Conservation (phyloP, 2,329 filamentous ascomycete species). For the Amauroascus niger region DNA sequence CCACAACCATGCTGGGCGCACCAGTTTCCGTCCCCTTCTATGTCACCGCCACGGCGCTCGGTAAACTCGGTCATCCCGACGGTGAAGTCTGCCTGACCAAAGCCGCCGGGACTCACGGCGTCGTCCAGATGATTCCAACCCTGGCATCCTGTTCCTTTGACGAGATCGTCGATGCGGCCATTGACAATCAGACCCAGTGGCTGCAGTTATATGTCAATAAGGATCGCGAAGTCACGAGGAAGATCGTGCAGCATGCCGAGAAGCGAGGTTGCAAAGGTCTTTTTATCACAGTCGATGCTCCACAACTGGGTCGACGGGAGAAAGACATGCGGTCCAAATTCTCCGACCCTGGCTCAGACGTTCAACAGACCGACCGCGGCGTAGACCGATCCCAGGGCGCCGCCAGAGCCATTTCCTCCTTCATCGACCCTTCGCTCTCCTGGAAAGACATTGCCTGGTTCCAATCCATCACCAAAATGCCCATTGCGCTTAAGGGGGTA, state of each 20-base stretch:
- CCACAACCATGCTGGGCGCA: constrained; percentile 86
- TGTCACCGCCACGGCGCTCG: constrained; percentile 88
- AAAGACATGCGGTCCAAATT: constrained; percentile 98
- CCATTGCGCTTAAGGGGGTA: constrained; percentile 91
- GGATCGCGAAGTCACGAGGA: constrained; percentile 78
- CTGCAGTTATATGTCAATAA: constrained; percentile 97
- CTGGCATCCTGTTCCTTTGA: constrained; percentile 95
- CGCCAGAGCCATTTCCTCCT: constrained; percentile 85
- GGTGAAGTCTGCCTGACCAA: constrained; percentile 86
- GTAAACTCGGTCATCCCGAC: constrained; percentile 87
- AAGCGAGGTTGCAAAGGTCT: constrained; percentile 83
- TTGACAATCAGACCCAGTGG: constrained; percentile 82
- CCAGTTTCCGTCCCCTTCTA: constrained; percentile 84
- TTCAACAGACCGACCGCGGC: constrained; percentile 56
- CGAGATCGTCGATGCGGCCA: constrained; percentile 80
- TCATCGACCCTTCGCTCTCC: constrained; percentile 87
- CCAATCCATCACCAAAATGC: constrained; percentile 78
- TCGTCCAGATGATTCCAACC: constrained; percentile 98
- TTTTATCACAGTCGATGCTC: constrained; percentile 97
- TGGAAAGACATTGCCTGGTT: constrained; percentile 98
- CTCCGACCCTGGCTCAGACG: constrained; percentile 68
- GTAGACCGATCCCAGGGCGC: constrained; percentile 88
- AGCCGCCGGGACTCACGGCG: constrained; percentile 73
- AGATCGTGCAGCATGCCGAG: constrained; percentile 87
- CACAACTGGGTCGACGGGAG: constrained; percentile 85